Base-by-base conservation (phyloP, 2,329 filamentous ascomycete genomes). In the Tolypocladium amazonense region DNA sequence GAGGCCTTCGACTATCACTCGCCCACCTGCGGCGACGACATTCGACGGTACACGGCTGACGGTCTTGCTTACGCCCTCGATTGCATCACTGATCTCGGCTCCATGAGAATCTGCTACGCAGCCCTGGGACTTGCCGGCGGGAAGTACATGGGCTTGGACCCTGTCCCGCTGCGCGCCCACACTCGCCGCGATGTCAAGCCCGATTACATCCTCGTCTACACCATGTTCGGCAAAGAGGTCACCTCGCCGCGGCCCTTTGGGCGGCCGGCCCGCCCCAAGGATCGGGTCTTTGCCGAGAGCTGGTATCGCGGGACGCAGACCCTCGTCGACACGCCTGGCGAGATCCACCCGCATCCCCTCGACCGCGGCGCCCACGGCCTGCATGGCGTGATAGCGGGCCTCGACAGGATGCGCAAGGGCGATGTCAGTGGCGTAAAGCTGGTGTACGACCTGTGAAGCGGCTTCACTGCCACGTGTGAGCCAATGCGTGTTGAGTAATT, bases 101-200 rank as follows among this genome's bases (percentile, higher is more conserved):
- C 61, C n/a, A 65, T 65, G 62, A 12, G 41, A 9, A 58, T 62
- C 30, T 65, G 64, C 56, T 65, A 65, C 54, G 58, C 61, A 27
- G 62, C 63, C 11, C 39, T 65, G 25, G 62, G 63, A 5, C 47
- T 37, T 2, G 56, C 54, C 4, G 64, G 64, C 3, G 64, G 64
- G 3, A 54, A 55, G 8, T 67, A 67, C 58, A 59, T 66, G 1
- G 64, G 61, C 2, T 58, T 68, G 1, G 65, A 68, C 23, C 60
- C 62, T 0, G 66, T 66, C 8, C 65, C 65, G 4, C 58, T 67
- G 1, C 64, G 64, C 3, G 65, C 63, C 5, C 66, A 68, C 52
- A 67, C 65, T 5, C 64, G 66, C 25, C 65, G 66, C 35, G 61
- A 58, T 25, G 61, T 68, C 25, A 53, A 57, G 39, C 62, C 66